Percentiles rank a stretch among this genome's conserved stretches.
Conservation (phyloP, 148 eudicot species). For the Arctostaphylos glauca region DNA sequence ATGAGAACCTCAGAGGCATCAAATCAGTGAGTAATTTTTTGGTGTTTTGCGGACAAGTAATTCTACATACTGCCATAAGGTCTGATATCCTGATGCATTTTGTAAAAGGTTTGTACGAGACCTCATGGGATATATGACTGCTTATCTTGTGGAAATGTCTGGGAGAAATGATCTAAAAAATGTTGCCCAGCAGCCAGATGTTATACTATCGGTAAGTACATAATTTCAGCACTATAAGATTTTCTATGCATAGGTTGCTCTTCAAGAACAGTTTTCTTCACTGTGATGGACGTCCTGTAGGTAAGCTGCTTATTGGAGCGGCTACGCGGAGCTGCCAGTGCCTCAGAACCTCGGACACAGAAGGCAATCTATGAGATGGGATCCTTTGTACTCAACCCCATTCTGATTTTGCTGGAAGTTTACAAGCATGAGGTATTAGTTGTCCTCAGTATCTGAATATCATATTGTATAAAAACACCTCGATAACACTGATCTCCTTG, state of each 20-base stretch:
- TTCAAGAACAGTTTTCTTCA: not conserved
- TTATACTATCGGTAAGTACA: constrained; percentile 63
- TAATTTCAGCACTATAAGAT: not conserved
- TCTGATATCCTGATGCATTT: constrained; percentile 17
- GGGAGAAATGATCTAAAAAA: constrained; percentile 65
- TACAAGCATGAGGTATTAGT: constrained; percentile 81
- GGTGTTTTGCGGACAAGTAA: not conserved
- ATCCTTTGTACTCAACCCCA: constrained; percentile 62
- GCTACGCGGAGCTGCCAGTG: constrained; percentile 93
- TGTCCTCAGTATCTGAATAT: constrained; percentile 6
- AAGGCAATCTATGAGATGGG: constrained; percentile 93
- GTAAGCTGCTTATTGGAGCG: constrained; percentile 90
- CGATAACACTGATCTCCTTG: constrained; percentile 3
- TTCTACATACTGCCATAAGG: constrained; percentile 9
- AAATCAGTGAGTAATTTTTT: constrained; percentile 61
- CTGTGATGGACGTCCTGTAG: constrained; percentile 34
- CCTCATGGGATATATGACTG: constrained; percentile 62
- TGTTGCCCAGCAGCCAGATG: constrained; percentile 77
- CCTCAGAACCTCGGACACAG: constrained; percentile 88
- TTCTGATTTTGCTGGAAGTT: constrained; percentile 69
- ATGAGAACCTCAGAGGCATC: constrained; percentile 55
- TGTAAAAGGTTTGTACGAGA: constrained; percentile 61
- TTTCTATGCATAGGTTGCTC: constrained; percentile 5
- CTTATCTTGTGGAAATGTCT: constrained; percentile 66
- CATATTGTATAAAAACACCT: not conserved